Evolutionary conservation across 2,329 filamentous ascomycete genomes (phyloP).

Genomic region (Albophoma yamanashiensis): DNA sequence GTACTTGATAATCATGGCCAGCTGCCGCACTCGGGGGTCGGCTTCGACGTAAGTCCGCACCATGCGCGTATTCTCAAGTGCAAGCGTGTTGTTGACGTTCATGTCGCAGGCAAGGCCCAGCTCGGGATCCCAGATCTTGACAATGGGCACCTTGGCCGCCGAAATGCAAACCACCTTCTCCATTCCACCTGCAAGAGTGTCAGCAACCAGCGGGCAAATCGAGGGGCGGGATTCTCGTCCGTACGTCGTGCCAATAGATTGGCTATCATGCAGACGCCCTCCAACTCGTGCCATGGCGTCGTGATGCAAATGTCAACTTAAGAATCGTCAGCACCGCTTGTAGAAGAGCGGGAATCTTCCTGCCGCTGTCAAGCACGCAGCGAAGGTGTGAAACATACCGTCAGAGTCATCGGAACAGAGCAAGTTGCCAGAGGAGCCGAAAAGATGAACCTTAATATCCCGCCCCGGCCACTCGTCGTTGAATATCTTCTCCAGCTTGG

Average conservation of each 20-base stretch:
- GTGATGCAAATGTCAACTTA: conserved; percentile 96
- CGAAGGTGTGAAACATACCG: conserved; percentile 45
- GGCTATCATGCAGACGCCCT: conserved; percentile 84
- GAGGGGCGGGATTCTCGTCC: conserved; percentile 20
- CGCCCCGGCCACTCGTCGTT: conserved; percentile 87
- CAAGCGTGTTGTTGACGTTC: conserved; percentile 96
- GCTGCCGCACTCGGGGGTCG: conserved; percentile 77
- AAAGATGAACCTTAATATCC: conserved; percentile 82
- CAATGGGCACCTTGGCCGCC: conserved; percentile 92
- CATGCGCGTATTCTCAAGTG: conserved; percentile 94
- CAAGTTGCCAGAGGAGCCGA: conserved; percentile 95
- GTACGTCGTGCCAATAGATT: conserved; percentile 75
- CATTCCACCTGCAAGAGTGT: conserved; percentile 67
- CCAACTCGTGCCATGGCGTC: conserved; percentile 76
- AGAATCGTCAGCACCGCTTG: conserved; percentile 17
- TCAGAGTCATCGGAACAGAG: conserved; percentile 94
- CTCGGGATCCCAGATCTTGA: conserved; percentile 97
- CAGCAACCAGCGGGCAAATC: conserved; percentile 19
- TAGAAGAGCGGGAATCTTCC: conserved; percentile 1
- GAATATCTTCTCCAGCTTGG: conserved; percentile 78
- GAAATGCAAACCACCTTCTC: conserved; percentile 91
- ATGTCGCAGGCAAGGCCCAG: conserved; percentile 85
- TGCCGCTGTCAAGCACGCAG: conserved; percentile 1
- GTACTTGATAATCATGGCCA: conserved; percentile 96
- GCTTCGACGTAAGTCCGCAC: conserved; percentile 94